Conservation (phyloP, 78 protist genomes). For the Pelomyxa schiedti region DNA sequence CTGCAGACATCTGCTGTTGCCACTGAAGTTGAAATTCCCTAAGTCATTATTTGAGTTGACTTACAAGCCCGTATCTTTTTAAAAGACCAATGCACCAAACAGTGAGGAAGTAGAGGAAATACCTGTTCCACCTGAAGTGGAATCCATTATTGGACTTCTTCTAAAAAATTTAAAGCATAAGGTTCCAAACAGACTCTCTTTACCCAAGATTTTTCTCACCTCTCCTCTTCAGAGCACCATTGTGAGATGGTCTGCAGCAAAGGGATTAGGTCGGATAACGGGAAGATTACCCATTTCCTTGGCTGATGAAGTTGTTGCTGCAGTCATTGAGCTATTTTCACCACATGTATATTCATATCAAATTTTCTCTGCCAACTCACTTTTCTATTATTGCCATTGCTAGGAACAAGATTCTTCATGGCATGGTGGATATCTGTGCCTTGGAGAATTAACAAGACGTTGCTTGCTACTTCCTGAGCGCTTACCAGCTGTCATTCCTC, state of each 20-base stretch:
- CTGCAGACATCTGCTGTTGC: background rate
- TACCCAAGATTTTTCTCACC: background rate
- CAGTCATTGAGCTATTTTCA: constrained; percentile 16
- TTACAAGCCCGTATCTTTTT: background rate
- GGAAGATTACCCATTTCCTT: constrained; percentile 53
- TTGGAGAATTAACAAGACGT: constrained; percentile 87
- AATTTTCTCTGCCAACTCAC: background rate
- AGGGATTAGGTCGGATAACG: constrained; percentile 83
- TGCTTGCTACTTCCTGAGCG: constrained; percentile 78
- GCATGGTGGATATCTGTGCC: constrained; percentile 90
- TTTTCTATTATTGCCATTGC: too few species aligned
- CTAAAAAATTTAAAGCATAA: constrained; percentile 28
- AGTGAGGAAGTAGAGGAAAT: constrained; percentile 17
- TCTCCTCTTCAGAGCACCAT: constrained; percentile 15
- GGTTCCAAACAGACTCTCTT: background rate
- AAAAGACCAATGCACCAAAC: background rate
- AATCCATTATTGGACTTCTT: constrained; percentile 24
- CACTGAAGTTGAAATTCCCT: background rate
- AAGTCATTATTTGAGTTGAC: background rate
- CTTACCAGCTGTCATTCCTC: constrained; percentile 27
- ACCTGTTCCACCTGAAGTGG: constrained; percentile 21
- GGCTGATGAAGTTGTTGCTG: constrained; percentile 76
- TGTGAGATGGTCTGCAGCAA: constrained; percentile 83
- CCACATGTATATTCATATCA: too few species aligned
- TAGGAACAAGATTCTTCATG: constrained; percentile 47